Conservation (phyloP, 1,284 basidiomycete genomes). For the Sanghuangporus weigelae region DNA sequence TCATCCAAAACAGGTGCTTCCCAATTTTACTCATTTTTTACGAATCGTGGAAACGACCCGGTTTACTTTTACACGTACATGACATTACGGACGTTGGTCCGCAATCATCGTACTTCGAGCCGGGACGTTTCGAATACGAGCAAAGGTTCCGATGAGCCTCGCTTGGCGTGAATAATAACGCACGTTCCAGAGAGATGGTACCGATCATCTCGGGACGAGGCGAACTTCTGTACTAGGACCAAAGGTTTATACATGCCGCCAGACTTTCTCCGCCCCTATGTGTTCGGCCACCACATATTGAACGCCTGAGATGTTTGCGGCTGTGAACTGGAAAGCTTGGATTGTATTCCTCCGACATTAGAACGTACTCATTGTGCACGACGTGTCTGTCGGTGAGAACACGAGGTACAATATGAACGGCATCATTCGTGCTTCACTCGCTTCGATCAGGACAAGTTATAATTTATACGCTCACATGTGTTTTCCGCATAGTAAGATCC, state of each 20-base stretch:
- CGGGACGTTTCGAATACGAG: too few relatives aligned
- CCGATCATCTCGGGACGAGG: too few relatives aligned
- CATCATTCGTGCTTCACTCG: neutral
- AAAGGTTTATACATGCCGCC: neutral
- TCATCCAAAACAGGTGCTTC: neutral
- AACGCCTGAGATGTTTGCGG: neutral
- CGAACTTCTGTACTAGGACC: too few relatives aligned
- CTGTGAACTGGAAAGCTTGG: neutral
- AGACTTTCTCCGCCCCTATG: neutral
- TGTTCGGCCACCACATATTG: neutral
- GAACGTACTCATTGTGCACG: neutral
- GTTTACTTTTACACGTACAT: too few relatives aligned
- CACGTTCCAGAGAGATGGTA: too few relatives aligned
- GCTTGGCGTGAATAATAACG: too few relatives aligned
- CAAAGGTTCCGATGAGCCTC: too few relatives aligned
- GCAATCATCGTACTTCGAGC: too few relatives aligned
- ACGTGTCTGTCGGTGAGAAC: neutral
- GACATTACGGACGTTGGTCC: too few relatives aligned
- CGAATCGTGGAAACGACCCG: too few relatives aligned
- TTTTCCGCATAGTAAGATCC: neutral
- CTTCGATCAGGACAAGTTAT: neutral
- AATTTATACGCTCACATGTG: neutral
- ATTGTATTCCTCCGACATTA: neutral
- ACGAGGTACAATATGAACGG: neutral
- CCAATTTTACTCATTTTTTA: too few relatives aligned